These are phyloP conservation scores for Entomortierella parvispora DNA, from an alignment of 192 early-diverging fungal genomes.

Conservation along the genomic window DNA sequence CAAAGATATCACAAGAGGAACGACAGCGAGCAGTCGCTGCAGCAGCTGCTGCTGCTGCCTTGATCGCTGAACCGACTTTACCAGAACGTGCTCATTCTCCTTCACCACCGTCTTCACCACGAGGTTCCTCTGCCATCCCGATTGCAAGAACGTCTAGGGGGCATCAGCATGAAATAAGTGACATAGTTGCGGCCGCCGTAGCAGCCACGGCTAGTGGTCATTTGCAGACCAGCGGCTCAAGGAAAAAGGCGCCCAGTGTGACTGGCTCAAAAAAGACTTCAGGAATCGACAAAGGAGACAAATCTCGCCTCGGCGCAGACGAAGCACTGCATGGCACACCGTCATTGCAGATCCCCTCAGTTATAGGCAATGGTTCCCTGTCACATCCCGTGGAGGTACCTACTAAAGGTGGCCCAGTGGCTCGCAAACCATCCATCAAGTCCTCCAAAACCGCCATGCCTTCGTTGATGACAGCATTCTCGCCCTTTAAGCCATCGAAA, in stretches of 20 bases:
- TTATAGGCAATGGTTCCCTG: not conserved
- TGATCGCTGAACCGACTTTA: constrained; percentile 20
- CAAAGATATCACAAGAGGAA: constrained; percentile 44
- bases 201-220: constrained; percentile 29
- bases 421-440: constrained; percentile 46
- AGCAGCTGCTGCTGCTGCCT: constrained; percentile 33
- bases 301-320: too few relatives aligned
- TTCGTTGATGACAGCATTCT: constrained; percentile 48
- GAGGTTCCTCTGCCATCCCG: constrained; percentile 9
- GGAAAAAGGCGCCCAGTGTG: constrained; percentile 21
- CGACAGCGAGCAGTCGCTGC: constrained; percentile 39
- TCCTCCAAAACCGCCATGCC: constrained; percentile 50
- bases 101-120: constrained; percentile 41
- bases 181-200: constrained; percentile 48
- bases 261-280: too few relatives aligned
- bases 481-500: constrained; percentile 38
- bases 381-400: constrained; percentile 4
- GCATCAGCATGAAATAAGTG: constrained; percentile 34
- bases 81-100: constrained; percentile 48
- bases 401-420: constrained; percentile 1
- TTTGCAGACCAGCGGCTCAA: constrained; percentile 34
- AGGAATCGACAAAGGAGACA: too few relatives aligned
- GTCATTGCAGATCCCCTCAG: constrained; percentile 18
- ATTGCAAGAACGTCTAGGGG: constrained; percentile 2
- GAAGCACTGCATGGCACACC: not conserved